Evolutionary conservation across 2,329 filamentous ascomycete species (phyloP).

Genomic region (Cladosporium oxysporum): DNA sequence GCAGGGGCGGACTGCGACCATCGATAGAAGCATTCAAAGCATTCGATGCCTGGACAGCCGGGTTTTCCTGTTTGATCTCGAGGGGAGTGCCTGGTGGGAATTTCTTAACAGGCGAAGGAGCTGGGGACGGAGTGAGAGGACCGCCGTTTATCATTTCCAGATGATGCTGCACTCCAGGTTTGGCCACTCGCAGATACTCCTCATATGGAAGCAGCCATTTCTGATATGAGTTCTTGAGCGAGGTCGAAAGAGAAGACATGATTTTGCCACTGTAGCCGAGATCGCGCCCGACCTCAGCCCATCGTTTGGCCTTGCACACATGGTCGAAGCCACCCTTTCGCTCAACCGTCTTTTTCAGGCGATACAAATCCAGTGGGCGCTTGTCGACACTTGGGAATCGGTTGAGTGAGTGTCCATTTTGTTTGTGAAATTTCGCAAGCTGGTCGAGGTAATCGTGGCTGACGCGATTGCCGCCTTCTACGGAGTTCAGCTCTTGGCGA

Average conservation of each 20-base stretch:
- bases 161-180: conserved; percentile 95
- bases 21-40: conserved; percentile 59
- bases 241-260: conserved; percentile 97
- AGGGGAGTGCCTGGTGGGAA: conserved; percentile 52
- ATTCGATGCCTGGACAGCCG: conserved; percentile 60
- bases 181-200: conserved; percentile 85
- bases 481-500: conserved; percentile 94
- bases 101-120: conserved; percentile 70
- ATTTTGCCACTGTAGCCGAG: conserved; percentile 98
- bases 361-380: conserved; percentile 91
- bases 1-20: conserved; percentile 35
- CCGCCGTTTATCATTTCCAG: conserved; percentile 91
- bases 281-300: conserved; percentile 96
- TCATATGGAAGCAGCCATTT: conserved; percentile 97
- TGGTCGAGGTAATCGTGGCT: conserved; percentile 96
- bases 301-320: conserved; percentile 97
- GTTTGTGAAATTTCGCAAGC: conserved; percentile 93
- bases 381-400: conserved; percentile 97
- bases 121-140: conserved; percentile 77
- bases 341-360: conserved; percentile 95
- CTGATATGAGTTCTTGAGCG: conserved; percentile 96
- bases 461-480: conserved; percentile 95
- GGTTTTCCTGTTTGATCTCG: conserved; percentile 59
- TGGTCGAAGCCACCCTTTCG: conserved; percentile 91
- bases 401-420: conserved; percentile 90